phyloP scores from a whole-genome alignment of 2,329 filamentous ascomycete genomes.

The Fusarium pilosicola region DNA sequence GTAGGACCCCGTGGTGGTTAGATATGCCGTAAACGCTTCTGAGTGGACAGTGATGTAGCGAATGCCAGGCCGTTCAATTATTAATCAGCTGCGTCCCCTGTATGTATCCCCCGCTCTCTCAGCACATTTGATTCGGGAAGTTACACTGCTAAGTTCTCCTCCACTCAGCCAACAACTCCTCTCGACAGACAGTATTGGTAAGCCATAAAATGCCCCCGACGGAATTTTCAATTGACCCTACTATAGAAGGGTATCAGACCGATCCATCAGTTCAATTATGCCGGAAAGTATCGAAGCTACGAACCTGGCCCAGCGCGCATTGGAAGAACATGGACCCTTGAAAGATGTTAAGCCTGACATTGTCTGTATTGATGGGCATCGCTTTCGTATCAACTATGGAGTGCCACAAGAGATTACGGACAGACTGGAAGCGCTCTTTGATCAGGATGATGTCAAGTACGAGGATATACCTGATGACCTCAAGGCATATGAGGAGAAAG shows the following conservation, averaged over 20 bases:
- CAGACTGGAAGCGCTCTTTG: fast-evolving
- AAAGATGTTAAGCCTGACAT: background rate
- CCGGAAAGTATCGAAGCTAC: background rate
- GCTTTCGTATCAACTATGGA: background rate
- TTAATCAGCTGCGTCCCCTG: background rate
- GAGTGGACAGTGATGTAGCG: background rate
- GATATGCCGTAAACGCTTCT: background rate
- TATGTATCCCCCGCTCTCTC: background rate
- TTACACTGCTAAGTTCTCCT: fast-evolving
- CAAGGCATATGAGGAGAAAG: background rate
- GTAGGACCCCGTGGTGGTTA: background rate
- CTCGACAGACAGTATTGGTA: background rate
- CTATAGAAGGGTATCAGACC: background rate
- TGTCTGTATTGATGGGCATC: background rate
- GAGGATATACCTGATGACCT: background rate
- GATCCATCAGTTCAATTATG: background rate
- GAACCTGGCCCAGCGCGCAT: background rate
- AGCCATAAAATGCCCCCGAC: fast-evolving
- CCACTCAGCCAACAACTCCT: background rate
- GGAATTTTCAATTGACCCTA: background rate
- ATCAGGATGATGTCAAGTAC: background rate
- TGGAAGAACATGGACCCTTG: background rate
- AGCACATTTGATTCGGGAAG: fast-evolving
- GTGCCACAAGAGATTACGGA: background rate
- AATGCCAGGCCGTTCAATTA: background rate